A percentile compares a stretch with the other conserved stretches of the same genome.
These are phyloP conservation scores for Fistulifera pelliculosa DNA, from an alignment of 108 stramenopile genomes.

Conservation along the genomic window DNA sequence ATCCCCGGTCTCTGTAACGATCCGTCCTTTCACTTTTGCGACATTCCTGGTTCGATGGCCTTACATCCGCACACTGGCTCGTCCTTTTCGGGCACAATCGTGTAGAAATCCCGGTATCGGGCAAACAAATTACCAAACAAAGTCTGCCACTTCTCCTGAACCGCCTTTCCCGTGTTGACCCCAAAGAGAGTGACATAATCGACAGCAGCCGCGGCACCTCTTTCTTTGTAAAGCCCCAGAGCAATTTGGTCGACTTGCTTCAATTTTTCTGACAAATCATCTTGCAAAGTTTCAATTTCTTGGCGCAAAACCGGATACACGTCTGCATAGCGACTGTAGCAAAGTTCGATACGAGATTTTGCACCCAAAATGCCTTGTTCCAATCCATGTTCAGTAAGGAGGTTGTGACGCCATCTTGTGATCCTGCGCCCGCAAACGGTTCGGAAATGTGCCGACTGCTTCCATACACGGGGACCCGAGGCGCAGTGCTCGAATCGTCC, in stretches of 20 bases:
- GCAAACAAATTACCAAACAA: slow-evolving; percentile 64
- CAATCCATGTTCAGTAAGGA: slow-evolving; percentile 45
- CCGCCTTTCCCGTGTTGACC: slow-evolving; percentile 25
- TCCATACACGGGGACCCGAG: slow-evolving; percentile 50
- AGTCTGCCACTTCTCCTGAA: slow-evolving; percentile 32
- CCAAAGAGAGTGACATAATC: slow-evolving; percentile 28
- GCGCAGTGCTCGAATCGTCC: slow-evolving; percentile 41
- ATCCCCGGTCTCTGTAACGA: slow-evolving; percentile 34
- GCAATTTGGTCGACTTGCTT: slow-evolving; percentile 25
- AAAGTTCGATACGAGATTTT: slow-evolving; percentile 62
- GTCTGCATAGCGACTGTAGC: slow-evolving; percentile 47
- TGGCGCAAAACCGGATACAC: slow-evolving; percentile 37
- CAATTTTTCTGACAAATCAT: slow-evolving; percentile 12
- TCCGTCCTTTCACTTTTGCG: slow-evolving; percentile 30
- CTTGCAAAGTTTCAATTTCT: slow-evolving; percentile 28
- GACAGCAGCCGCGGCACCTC: slow-evolving; percentile 17
- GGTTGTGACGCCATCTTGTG: slow-evolving; percentile 41
- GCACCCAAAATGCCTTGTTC: slow-evolving; percentile 64
- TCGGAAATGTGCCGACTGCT: slow-evolving; percentile 24
- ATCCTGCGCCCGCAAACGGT: slow-evolving; percentile 42
- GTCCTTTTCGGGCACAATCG: slow-evolving; percentile 26
- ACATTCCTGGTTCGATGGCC: slow-evolving; percentile 27
- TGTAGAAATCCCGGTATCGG: slow-evolving; percentile 48
- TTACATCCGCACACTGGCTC: slow-evolving; percentile 34
- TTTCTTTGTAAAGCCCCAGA: slow-evolving; percentile 12